phyloP scores from a whole-genome alignment of 2,329 filamentous ascomycete species.

The Sporothrix brasiliensis region DNA sequence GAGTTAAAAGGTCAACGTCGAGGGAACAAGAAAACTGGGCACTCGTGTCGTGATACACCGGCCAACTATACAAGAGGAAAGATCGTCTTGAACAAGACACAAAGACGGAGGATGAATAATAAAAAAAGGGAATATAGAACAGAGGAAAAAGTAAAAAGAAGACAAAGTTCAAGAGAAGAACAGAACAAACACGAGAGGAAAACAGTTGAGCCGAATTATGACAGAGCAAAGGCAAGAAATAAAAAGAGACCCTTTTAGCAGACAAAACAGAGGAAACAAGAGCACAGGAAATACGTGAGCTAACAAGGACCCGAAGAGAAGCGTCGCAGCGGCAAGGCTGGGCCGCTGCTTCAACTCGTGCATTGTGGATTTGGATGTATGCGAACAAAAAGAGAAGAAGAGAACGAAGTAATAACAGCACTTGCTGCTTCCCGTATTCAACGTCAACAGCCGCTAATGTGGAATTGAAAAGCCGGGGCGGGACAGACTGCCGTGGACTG shows the following conservation, averaged over 20 bases:
- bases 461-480: neutral
- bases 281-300: neutral
- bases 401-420: neutral
- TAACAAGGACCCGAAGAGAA: conserved; percentile 23
- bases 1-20: neutral
- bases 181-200: conserved; percentile 7
- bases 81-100: neutral
- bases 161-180: conserved; percentile 18
- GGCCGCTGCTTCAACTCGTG: conserved; percentile 23
- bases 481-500: neutral
- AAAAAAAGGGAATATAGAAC: conserved; percentile 32
- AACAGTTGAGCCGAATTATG: conserved; percentile 7
- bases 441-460: neutral
- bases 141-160: conserved; percentile 12
- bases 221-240: neutral
- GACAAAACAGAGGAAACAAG: neutral
- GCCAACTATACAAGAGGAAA: conserved; percentile 25
- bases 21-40: neutral
- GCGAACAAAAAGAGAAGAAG: neutral
- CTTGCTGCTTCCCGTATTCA: neutral
- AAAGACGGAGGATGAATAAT: neutral
- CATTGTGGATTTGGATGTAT: neutral
- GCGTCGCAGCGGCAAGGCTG: conserved; percentile 5
- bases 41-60: conserved; percentile 10
- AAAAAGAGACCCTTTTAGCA: conserved; percentile 20